phyloP scores from a whole-genome alignment of 163 green algal species.

The Chlorella variabilis region DNA sequence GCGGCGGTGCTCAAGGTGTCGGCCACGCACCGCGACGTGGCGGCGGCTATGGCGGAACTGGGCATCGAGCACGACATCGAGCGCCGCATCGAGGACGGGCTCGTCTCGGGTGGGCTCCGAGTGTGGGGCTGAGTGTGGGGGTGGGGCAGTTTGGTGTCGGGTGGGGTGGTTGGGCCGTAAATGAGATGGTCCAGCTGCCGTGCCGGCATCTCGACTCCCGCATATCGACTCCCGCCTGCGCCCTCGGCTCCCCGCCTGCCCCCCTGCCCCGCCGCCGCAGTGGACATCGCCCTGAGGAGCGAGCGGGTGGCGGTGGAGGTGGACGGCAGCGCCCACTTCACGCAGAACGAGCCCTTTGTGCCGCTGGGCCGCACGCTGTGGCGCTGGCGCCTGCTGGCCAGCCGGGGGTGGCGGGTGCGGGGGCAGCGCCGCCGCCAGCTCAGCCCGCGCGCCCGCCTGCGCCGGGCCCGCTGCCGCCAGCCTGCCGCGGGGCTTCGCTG shows the following conservation, averaged over 20 bases:
- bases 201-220: no score
- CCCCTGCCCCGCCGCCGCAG: not conserved
- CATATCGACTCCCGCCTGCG: no score
- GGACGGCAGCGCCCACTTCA: conserved; percentile 30
- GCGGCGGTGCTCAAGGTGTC: conserved; percentile 5
- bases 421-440: no score
- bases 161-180: no score
- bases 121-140: no score
- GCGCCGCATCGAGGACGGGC: conserved; percentile 34
- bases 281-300: conserved; percentile 21
- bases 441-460: not conserved
- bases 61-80: conserved; percentile 15
- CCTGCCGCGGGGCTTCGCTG: no score
- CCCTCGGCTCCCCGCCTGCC: not conserved
- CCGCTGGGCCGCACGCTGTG: conserved; percentile 39
- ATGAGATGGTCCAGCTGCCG: no score
- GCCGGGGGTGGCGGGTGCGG: conserved; percentile 20
- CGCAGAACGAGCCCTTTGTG: conserved; percentile 35
- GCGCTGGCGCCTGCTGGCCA: conserved; percentile 38
- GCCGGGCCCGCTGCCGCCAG: not conserved
- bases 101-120: conserved; percentile 22
- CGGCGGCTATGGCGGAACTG: not conserved
- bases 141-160: no score
- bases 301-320: conserved; percentile 40
- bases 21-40: conserved; percentile 31